These are phyloP conservation scores for Oxyria digyna DNA, from an alignment of 148 eudicot species.

Conservation along the genomic window DNA sequence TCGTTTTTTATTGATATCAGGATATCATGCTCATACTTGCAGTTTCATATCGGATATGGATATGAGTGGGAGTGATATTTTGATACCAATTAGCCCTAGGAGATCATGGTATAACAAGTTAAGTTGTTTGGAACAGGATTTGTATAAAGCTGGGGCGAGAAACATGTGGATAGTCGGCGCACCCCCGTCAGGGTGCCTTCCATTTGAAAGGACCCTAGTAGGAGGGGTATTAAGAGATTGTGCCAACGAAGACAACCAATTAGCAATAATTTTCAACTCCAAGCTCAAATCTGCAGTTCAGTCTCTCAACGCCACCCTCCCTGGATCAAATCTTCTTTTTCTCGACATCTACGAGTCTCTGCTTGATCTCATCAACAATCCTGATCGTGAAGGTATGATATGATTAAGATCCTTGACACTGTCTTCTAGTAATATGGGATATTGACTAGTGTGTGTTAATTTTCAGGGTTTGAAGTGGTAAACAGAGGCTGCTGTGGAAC, in stretches of 20 bases:
- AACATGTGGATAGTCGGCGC: slow-evolving; percentile 34
- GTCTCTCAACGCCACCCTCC: slow-evolving; percentile 23
- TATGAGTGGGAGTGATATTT: too few species aligned
- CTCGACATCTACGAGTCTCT: slow-evolving; percentile 32
- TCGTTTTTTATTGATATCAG: too few species aligned
- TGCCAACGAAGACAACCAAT: slow-evolving; percentile 27
- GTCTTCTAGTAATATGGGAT: neutral
- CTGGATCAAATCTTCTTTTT: slow-evolving; percentile 26
- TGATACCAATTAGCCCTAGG: too few species aligned
- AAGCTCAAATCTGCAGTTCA: slow-evolving; percentile 23
- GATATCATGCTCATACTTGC: too few species aligned
- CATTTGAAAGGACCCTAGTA: slow-evolving; percentile 46
- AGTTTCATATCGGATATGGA: too few species aligned
- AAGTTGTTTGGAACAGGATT: slow-evolving; percentile 19
- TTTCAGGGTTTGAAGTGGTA: slow-evolving; percentile 33
- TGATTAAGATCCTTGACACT: neutral
- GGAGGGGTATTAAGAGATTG: slow-evolving; percentile 41
- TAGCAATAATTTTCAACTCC: slow-evolving; percentile 32
- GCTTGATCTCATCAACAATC: slow-evolving; percentile 38
- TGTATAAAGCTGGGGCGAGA: slow-evolving; percentile 47
- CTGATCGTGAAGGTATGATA: slow-evolving; percentile 19
- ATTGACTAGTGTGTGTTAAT: neutral
- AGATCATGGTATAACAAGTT: too few species aligned
- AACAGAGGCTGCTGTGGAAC: slow-evolving; percentile 56
- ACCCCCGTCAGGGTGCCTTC: slow-evolving; percentile 67